A percentile compares a stretch with the other conserved stretches of the same genome.
Conservation (phyloP, 805 yeast species). For the Isabelozyma heimii region DNA sequence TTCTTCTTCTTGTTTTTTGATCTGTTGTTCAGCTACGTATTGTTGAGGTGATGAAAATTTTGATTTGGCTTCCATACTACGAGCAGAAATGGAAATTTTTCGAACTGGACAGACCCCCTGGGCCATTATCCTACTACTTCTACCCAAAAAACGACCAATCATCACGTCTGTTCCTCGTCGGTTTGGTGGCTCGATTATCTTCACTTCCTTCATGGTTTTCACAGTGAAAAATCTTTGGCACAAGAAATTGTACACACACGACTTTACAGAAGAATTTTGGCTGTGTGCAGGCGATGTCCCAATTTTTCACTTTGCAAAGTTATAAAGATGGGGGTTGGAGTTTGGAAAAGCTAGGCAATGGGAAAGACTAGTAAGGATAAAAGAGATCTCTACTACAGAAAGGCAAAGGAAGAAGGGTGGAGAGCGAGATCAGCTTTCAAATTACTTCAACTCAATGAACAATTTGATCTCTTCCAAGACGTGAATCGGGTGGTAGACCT, state of each 20-base stretch:
- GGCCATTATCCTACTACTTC: background rate
- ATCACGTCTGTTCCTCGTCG: background rate
- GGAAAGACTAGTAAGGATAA: conserved; percentile 95
- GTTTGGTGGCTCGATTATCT: background rate
- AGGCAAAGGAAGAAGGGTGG: conserved; percentile 98
- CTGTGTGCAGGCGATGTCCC: background rate
- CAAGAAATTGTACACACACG: background rate
- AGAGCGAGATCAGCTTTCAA: conserved; percentile 97
- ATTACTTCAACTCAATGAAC: conserved; percentile 84
- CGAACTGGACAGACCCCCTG: background rate
- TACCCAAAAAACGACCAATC: background rate
- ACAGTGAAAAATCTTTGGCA: background rate
- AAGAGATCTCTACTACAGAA: conserved; percentile 84
- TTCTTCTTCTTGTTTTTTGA: conserved; percentile 21
- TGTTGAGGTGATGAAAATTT: conserved; percentile 23
- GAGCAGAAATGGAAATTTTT: background rate
- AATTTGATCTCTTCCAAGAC: conserved; percentile 75
- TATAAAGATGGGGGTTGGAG: background rate
- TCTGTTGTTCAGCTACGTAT: conserved; percentile 23
- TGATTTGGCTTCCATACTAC: background rate
- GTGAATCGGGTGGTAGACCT: conserved; percentile 87
- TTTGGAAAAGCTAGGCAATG: conserved; percentile 41
- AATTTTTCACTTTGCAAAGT: background rate
- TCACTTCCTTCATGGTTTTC: background rate
- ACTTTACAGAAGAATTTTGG: too few relatives aligned